phyloP scores from a whole-genome alignment of 345 rosid species.

The Lenwebbia sp. region DNA sequence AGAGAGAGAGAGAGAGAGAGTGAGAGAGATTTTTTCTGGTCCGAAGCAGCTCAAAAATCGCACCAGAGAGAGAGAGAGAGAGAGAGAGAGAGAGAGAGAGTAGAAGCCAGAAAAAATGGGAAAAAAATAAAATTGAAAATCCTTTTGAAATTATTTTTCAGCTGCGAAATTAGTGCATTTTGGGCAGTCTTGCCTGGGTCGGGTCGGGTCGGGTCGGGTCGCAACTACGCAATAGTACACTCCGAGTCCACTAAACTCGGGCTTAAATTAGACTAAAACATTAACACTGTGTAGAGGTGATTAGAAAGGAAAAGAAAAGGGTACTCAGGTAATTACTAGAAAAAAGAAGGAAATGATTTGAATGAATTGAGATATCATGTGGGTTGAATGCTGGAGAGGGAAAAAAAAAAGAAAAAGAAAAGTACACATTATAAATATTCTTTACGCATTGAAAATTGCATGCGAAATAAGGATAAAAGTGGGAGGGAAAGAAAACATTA shows the following conservation, averaged over 20 bases:
- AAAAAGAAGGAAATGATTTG: not conserved
- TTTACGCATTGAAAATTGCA: not conserved
- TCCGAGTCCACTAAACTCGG: not conserved
- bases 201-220: not conserved
- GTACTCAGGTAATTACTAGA: not conserved
- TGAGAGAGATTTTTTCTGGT: not conserved
- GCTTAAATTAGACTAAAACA: not conserved
- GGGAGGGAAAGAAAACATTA: accelerated
- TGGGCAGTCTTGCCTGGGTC: not conserved
- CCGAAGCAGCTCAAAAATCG: not conserved
- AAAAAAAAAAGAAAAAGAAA: not conserved
- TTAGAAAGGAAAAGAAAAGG: accelerated
- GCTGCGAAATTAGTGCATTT: not conserved
- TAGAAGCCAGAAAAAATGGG: not conserved
- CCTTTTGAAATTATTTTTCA: not conserved
- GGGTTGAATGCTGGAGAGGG: not conserved
- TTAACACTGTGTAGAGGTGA: not conserved
- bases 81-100: not conserved
- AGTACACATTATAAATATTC: not conserved
- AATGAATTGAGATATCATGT: not conserved
- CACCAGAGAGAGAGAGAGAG: not conserved
- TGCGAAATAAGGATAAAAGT: not conserved
- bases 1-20: not conserved
- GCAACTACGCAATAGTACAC: not conserved
- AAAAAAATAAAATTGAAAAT: not conserved